Conservation (phyloP, 352 stramenopile species). For the Globisporangium middletonii region DNA sequence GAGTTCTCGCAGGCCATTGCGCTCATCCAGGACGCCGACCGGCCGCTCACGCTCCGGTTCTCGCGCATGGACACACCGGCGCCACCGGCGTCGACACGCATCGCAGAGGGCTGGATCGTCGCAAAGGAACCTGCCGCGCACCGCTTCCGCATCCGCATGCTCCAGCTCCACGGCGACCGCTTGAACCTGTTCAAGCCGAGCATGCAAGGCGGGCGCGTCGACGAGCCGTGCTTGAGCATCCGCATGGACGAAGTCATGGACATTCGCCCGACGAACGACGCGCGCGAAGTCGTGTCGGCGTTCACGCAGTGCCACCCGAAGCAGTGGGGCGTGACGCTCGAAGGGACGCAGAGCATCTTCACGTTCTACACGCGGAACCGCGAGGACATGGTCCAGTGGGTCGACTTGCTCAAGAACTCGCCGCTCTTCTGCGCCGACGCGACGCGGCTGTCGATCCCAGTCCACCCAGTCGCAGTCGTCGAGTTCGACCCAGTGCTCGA, state of each 20-base stretch:
- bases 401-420: constrained; percentile 86
- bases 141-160: constrained; percentile 73
- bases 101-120: constrained; percentile 83
- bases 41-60: constrained; percentile 79
- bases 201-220: constrained; percentile 64
- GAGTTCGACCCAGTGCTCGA: constrained; percentile 66
- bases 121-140: constrained; percentile 75
- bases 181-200: constrained; percentile 83
- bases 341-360: constrained; percentile 77
- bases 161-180: constrained; percentile 75
- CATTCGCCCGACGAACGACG: constrained; percentile 80
- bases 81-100: constrained; percentile 28
- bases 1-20: constrained; percentile 76
- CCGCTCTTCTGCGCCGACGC: constrained; percentile 58
- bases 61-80: constrained; percentile 55
- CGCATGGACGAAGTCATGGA: constrained; percentile 82
- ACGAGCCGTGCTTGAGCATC: constrained; percentile 66
- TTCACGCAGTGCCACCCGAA: constrained; percentile 84
- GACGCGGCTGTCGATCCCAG: constrained; percentile 65
- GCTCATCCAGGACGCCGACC: constrained; percentile 57
- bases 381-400: constrained; percentile 78
- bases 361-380: constrained; percentile 80
- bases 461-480: constrained; percentile 73
- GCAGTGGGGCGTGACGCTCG: constrained; percentile 79
- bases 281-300: constrained; percentile 61